These are phyloP conservation scores for Hordeum vulgare DNA, from an alignment of 176 grass and related monocot genomes.

Conservation along the genomic window MorexV3_pseudomolecules_assembly NC_058519.1:570025325-570025824, in stretches of 20 bases:
- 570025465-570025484: too few relatives aligned
- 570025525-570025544: too few relatives aligned
- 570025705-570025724: constrained; percentile 90
- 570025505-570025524: too few relatives aligned
- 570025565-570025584: neutral
- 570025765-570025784: constrained; percentile 80
- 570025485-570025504: too few relatives aligned
- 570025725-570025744: constrained; percentile 72
- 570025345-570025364: neutral
- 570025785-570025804: constrained; percentile 33
- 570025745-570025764: constrained; percentile 92
- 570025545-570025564: too few relatives aligned
- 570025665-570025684: constrained; percentile 25
- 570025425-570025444: too few relatives aligned
- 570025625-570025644: constrained; percentile 91
- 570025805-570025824: constrained; percentile 75
- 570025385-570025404: too few relatives aligned
- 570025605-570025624: constrained; percentile 81
- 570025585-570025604: neutral
- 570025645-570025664: constrained; percentile 39
- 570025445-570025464: too few relatives aligned
- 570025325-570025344: constrained; percentile 59
- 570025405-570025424: too few relatives aligned
- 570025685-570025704: constrained; percentile 46
- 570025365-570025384: neutral